Evolutionary conservation across 2,329 filamentous ascomycete genomes (phyloP).

Genomic region (Ophiostoma pallidulum): DNA sequence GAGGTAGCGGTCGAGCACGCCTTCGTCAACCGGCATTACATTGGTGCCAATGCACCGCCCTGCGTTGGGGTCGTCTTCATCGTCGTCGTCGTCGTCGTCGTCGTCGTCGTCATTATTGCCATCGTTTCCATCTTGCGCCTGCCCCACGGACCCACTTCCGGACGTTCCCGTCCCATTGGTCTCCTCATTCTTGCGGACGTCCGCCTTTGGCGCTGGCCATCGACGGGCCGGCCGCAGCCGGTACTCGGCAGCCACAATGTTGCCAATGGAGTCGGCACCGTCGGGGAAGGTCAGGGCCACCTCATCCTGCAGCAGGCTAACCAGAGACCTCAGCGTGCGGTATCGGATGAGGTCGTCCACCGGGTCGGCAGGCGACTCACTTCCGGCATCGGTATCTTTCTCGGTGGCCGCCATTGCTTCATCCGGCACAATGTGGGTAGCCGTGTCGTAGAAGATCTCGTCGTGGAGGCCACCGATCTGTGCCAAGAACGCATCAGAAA

Average conservation of each 20-base stretch:
- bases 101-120: conserved; percentile 6
- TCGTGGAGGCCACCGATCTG: conserved; percentile 63
- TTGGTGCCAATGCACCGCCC: conserved; percentile 40
- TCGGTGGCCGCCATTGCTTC: too few relatives aligned
- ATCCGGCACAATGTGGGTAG: too few relatives aligned
- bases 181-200: background rate
- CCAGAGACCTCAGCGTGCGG: conserved; percentile 37
- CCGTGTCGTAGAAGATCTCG: conserved; percentile 47
- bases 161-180: background rate
- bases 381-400: conserved; percentile 18
- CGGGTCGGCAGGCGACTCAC: background rate
- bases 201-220: background rate
- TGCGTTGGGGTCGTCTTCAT: conserved; percentile 23
- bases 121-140: background rate
- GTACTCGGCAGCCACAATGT: conserved; percentile 46
- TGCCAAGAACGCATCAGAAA: conserved; percentile 71
- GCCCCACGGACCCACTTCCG: too few relatives aligned
- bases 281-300: conserved; percentile 43
- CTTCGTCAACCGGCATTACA: conserved; percentile 56
- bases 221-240: conserved; percentile 21
- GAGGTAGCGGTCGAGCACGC: conserved; percentile 56
- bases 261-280: conserved; percentile 38
- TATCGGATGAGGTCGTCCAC: conserved; percentile 30
- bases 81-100: conserved; percentile 23
- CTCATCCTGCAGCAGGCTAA: conserved; percentile 37